These are phyloP conservation scores for Diaporthe capsici DNA, from an alignment of 2,329 filamentous ascomycete genomes.

Conservation along the genomic window DNA sequence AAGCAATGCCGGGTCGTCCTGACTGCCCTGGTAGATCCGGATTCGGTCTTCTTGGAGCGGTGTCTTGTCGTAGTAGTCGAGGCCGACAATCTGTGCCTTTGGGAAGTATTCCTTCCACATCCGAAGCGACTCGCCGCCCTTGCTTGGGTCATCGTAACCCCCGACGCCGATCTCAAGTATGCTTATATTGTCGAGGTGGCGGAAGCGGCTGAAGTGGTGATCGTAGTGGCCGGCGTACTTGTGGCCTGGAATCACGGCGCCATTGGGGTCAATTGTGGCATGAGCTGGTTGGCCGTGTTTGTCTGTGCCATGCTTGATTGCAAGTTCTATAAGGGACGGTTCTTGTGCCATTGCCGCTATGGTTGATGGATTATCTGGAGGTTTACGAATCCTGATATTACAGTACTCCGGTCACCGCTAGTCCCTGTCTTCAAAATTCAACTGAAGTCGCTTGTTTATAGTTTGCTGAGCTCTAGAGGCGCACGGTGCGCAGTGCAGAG, in stretches of 20 bases:
- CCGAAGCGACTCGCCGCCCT: conserved; percentile 2
- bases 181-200: not conserved
- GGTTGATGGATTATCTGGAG: not conserved
- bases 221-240: conserved; percentile 5
- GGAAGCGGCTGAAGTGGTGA: not conserved
- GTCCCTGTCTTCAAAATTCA: no score
- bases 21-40: conserved; percentile 1
- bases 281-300: not conserved
- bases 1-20: not conserved
- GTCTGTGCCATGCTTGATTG: conserved; percentile 13
- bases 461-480: no score
- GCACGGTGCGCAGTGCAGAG: no score
- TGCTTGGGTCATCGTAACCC: not conserved
- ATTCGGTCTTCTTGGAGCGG: conserved; percentile 4
- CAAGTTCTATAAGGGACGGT: not conserved
- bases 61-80: conserved; percentile 3
- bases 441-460: no score
- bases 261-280: not conserved
- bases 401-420: no score
- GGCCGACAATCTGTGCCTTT: not conserved
- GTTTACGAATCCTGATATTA: no score
- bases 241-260: not conserved
- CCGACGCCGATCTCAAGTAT: conserved; percentile 1
- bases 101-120: conserved; percentile 10
- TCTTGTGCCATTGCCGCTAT: not conserved